Percentiles rank a stretch among this genome's conserved stretches.
Conservation (phyloP, 78 protist genomes). For the Guillardia theta region DNA sequence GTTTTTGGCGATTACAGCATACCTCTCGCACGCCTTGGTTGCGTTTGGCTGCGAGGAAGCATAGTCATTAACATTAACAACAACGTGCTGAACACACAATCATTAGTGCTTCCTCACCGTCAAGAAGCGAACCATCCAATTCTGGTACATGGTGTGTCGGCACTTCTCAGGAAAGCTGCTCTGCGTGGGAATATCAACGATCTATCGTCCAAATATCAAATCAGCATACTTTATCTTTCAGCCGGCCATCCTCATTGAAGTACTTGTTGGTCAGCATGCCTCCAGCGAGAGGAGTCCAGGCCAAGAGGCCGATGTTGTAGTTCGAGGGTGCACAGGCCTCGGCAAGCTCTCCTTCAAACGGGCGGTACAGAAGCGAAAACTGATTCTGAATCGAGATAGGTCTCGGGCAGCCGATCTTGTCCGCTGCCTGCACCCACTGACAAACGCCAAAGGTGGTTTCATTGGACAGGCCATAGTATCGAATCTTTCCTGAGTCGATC, state of each 20-base stretch:
- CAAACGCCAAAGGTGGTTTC: constrained; percentile 48
- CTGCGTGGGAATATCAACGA: too few species aligned
- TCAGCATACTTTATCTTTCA: too few species aligned
- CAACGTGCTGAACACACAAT: too few species aligned
- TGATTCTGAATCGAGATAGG: constrained; percentile 45
- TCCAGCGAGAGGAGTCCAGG: constrained; percentile 31
- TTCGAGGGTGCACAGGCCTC: not conserved
- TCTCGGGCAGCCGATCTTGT: not conserved
- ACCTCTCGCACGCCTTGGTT: too few species aligned
- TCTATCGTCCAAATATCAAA: too few species aligned
- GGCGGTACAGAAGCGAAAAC: constrained; percentile 37
- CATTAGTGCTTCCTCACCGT: too few species aligned
- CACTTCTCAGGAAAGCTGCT: too few species aligned
- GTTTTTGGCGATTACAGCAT: too few species aligned
- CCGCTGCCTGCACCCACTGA: not conserved
- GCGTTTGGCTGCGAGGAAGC: too few species aligned
- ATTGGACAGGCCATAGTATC: constrained; percentile 20
- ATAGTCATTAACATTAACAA: too few species aligned
- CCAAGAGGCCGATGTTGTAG: constrained; percentile 19
- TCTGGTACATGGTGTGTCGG: too few species aligned
- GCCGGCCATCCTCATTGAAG: not conserved
- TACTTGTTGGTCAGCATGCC: constrained; percentile 38
- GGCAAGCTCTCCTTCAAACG: constrained; percentile 4
- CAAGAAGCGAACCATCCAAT: too few species aligned
- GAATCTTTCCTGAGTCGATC: constrained; percentile 52